Evolutionary conservation across 352 stramenopile genomes (phyloP), one percentile per base, ranked within the genome.

Genomic region (Globisporangium iwayamae): DNA sequence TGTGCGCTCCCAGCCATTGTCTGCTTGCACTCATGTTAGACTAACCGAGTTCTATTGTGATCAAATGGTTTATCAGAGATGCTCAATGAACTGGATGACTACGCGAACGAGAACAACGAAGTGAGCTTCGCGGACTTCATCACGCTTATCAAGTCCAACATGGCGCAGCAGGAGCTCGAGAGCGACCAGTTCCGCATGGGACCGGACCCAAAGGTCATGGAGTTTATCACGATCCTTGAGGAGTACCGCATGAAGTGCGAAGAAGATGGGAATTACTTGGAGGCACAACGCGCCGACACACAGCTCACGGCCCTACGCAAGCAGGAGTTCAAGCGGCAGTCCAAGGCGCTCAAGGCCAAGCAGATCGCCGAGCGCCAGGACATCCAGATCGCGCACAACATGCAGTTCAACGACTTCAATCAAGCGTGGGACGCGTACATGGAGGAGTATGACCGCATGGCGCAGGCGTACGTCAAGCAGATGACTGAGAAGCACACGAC

Each of bases 401-500:
- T 98, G 87, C 94, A 98, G 75, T 97, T 96, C 65, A 83, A 88
- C 50, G 91, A 98, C 64, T 98, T 98, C 69, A 98, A 98, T 62
- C 71, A 76, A 20, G 87, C 88, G 13, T 98, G 94, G 96, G 95
- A 98, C 69, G 85, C 96, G 70, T 99, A 98, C 73, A 86, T 98
- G 72, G 81, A 97, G 60, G 93, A 98, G 59, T 98, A 98, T 69
- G 93, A 98, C 76, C 78, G 81, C 56, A 98, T 98, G 90, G 91
- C 93, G 13, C 80, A 96, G 60, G 81, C 93, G 55, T 98, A 98
- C 71, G 94, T 98, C 22, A 85, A 96, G 72, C 90, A 98, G 70
- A 97, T 98, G 89, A 96, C 85, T 1, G 87, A 97, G 62, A 96
- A 96, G 38, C 96, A 98, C 71, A 72, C 74, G 4, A 39, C 70